A percentile compares a stretch with the other conserved stretches of the same genome.
phyloP scores from a whole-genome alignment of 306 rosid genomes.

The Trifolium dubium region DNA sequence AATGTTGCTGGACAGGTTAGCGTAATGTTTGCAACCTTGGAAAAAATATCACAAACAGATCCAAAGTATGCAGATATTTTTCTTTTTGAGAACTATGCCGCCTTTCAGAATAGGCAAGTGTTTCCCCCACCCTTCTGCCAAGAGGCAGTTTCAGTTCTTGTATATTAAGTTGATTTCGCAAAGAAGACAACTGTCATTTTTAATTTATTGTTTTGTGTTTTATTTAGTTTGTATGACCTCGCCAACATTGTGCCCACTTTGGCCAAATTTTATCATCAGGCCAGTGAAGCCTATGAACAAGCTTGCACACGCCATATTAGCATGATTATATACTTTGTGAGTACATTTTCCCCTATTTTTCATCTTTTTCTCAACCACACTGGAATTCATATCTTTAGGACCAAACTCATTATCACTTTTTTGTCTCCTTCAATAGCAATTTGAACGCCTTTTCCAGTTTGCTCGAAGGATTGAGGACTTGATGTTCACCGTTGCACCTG shows the following conservation, averaged over 20 bases:
- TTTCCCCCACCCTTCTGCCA: conserved; percentile 28
- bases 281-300: conserved; percentile 98
- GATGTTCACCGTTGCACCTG: conserved; percentile 89
- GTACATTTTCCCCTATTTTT: conserved; percentile 36
- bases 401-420: conserved; percentile 24
- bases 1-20: conserved; percentile 71
- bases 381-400: conserved; percentile 24
- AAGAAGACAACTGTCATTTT: conserved; percentile 28
- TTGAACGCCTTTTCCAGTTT: conserved; percentile 94
- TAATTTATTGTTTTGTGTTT: conserved; percentile 25
- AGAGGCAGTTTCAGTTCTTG: conserved; percentile 5
- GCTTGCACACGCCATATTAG: conserved; percentile 96
- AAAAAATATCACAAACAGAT: conserved; percentile 94
- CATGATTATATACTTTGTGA: conserved; percentile 78
- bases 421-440: conserved; percentile 65
- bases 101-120: conserved; percentile 92
- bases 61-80: conserved; percentile 88
- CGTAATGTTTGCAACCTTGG: conserved; percentile 94
- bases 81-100: conserved; percentile 93
- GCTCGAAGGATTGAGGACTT: conserved; percentile 85
- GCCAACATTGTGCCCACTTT: conserved; percentile 98
- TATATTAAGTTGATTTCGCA: conserved; percentile 29
- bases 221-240: conserved; percentile 86
- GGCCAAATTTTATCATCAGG: conserved; percentile 99
- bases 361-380: conserved; percentile 19